These are phyloP conservation scores for Thinopyrum elongatum DNA, from an alignment of 176 grass and related monocot species.

Conservation along the genomic window DNA sequence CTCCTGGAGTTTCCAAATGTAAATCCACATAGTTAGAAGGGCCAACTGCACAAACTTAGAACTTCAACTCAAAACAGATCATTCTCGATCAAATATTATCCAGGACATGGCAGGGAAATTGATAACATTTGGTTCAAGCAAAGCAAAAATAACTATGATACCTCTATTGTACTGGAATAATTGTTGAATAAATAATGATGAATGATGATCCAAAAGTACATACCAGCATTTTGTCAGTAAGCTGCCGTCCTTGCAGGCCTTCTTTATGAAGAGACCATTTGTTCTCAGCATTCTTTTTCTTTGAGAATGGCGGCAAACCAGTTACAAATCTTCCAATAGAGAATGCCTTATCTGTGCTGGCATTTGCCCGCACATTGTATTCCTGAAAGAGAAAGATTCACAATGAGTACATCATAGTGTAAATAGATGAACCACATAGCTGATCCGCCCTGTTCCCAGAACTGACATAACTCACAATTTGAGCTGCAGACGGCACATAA, in stretches of 20 bases:
- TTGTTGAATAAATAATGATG: not conserved
- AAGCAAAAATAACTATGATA: not conserved
- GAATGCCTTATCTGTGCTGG: constrained; percentile 58
- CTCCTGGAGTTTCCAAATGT: constrained; percentile 52
- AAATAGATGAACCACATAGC: constrained; percentile 31
- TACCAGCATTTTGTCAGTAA: constrained; percentile 76
- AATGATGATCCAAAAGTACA: constrained; percentile 10
- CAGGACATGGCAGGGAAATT: not conserved
- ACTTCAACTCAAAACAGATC: constrained; percentile 7
- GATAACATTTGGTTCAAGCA: not conserved
- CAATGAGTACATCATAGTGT: not conserved
- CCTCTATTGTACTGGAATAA: not conserved
- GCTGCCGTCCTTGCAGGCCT: constrained; percentile 74
- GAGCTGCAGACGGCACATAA: not conserved
- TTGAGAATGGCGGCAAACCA: constrained; percentile 88
- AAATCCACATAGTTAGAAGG: constrained; percentile 8
- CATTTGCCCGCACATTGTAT: constrained; percentile 91
- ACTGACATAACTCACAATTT: not conserved
- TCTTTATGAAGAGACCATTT: constrained; percentile 99
- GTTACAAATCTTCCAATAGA: constrained; percentile 93
- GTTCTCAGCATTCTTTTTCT: constrained; percentile 79
- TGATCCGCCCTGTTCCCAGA: not conserved
- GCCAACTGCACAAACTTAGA: not conserved
- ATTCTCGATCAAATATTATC: not conserved
- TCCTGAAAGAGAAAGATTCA: constrained; percentile 50